These are phyloP conservation scores for Stropharia rugosoannulata DNA, from an alignment of 768 basidiomycete genomes.

Conservation along the genomic window DNA sequence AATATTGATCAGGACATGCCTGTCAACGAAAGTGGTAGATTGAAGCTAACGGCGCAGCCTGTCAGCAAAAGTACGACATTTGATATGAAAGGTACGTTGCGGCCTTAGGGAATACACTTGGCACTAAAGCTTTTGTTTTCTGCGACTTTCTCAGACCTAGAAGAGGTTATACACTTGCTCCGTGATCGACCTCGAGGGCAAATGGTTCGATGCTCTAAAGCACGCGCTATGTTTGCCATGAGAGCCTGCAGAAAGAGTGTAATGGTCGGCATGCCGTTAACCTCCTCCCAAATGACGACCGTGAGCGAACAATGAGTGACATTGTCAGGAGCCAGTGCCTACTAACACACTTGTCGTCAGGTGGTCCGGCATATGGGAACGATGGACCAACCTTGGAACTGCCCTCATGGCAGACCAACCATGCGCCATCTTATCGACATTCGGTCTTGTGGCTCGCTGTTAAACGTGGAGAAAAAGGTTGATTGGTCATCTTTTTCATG, in stretches of 20 bases:
- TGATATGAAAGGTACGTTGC: constrained; percentile 73
- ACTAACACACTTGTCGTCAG: constrained; percentile 31
- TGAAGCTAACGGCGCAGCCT: constrained; percentile 80
- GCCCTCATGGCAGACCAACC: constrained; percentile 84
- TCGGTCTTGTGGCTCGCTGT: constrained; percentile 14
- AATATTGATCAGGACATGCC: constrained; percentile 49
- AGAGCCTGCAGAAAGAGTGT: constrained; percentile 95
- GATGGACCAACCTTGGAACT: constrained; percentile 87
- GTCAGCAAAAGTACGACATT: constrained; percentile 91
- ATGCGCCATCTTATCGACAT: constrained; percentile 76
- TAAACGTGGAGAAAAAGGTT: constrained; percentile 15
- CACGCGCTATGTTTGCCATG: constrained; percentile 94
- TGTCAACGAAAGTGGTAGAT: constrained; percentile 34
- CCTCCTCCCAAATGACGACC: constrained; percentile 69
- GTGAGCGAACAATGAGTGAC: constrained; percentile 36
- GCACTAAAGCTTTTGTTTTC: neutral
- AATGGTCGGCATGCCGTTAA: constrained; percentile 91
- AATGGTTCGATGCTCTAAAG: constrained; percentile 92
- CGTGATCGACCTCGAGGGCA: constrained; percentile 73
- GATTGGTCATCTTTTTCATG: constrained; percentile 35
- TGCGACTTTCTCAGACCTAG: constrained; percentile 61
- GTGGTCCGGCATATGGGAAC: constrained; percentile 80
- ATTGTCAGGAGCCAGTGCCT: neutral
- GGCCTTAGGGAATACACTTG: neutral
- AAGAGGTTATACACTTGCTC: constrained; percentile 88